Evolutionary conservation across 805 yeast species (phyloP), one percentile per base, ranked within the genome.

Genomic region (Wickerhamiella azymoides): DNA sequence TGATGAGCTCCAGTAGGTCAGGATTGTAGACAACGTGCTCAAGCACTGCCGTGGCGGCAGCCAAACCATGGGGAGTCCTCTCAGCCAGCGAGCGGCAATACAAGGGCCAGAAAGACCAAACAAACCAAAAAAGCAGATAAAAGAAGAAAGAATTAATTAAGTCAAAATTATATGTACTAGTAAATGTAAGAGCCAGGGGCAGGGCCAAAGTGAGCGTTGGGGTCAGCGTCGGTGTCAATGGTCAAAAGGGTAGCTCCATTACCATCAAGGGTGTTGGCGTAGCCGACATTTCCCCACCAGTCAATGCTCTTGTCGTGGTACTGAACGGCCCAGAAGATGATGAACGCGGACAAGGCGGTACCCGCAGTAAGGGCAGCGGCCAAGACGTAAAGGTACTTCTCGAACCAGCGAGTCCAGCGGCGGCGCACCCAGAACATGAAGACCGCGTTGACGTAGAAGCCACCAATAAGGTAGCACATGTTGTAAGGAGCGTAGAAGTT

Each of bases 271-370:
- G 55, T 56, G 10, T 47, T 44, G 5, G 16, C 30, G 8, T 43
- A 26, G 36, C 57, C 63, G 11, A 49, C 52, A 47, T 74, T 76
- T 1, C 84, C 84, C 84, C 84, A 79, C 84, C 84, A 79, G 27
- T 60, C 49, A 9, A 77, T 44, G 3, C 55, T 48, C 30, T 61
- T 61, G 2, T 65, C 63, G 30, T 72, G 19, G 54, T 66, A 73
- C 50, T 66, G 64, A 7, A 68, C 68, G 1, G 70, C 59, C 54
- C 74, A 73, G 62, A 78, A 78, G 19, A 77, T 72, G 46, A 77
- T 59, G 40, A 75, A 61, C 1, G 74, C 73, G 50, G 76, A 63
- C 49, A 77, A 65, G 3, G 82, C 83, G n/a, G 76, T 71, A 16
- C 80, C 82, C 1, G 80, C 74, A 10, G 70, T 63, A 21, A 79